Conservation (phyloP, 2,329 filamentous ascomycete genomes). For the Penicillium sp. region DNA sequence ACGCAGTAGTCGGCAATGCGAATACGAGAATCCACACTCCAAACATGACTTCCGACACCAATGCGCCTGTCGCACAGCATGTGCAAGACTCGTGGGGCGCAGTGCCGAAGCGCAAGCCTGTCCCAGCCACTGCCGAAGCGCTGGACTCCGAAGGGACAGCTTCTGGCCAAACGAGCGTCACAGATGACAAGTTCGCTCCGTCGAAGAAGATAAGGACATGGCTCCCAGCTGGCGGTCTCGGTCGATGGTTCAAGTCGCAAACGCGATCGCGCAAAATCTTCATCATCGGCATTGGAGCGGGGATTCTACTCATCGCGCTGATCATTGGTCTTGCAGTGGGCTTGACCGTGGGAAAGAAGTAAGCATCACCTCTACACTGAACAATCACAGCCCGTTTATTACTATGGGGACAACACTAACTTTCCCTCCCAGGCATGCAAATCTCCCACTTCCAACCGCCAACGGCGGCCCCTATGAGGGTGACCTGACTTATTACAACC, state of each 20-base stretch:
- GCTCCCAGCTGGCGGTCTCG: background rate
- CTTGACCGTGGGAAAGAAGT: slow-evolving; percentile 25
- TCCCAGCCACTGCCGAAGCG: slow-evolving; percentile 3
- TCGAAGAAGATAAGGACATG: background rate
- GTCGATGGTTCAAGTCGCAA: slow-evolving; percentile 12
- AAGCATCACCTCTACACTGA: background rate
- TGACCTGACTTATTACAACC: slow-evolving; percentile 70
- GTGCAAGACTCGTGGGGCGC: slow-evolving; percentile 3
- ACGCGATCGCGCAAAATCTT: slow-evolving; percentile 23
- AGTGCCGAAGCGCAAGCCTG: slow-evolving; percentile 21
- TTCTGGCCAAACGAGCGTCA: background rate
- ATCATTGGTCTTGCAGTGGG: slow-evolving; percentile 31
- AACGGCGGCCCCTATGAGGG: slow-evolving; percentile 58
- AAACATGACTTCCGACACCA: background rate
- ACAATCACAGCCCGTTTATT: background rate
- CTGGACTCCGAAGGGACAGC: slow-evolving; percentile 2
- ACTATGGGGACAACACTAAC: background rate
- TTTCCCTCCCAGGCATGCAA: slow-evolving; percentile 3
- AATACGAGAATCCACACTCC: background rate
- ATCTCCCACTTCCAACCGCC: slow-evolving; percentile 32
- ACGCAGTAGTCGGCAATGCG: background rate
- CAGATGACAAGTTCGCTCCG: background rate
- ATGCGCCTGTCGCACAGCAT: background rate
- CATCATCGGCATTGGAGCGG: slow-evolving; percentile 15
- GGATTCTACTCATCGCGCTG: slow-evolving; percentile 20